phyloP scores from a whole-genome alignment of 805 yeast species.

The Lachancea quebecensis region DNA sequence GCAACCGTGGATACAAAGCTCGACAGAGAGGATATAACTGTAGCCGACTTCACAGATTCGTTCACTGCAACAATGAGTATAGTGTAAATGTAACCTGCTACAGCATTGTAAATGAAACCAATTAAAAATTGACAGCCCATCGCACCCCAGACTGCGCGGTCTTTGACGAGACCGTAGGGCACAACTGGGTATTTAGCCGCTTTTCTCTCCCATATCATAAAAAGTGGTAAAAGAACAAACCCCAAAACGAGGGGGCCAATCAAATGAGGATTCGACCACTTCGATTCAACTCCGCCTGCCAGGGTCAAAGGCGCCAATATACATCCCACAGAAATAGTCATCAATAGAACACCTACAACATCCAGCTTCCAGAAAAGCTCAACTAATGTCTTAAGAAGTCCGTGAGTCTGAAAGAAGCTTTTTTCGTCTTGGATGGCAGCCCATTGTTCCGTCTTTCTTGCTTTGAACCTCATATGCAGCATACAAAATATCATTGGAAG shows the following conservation, averaged over 20 bases:
- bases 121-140: conserved; percentile 49
- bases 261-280: conserved; percentile 55
- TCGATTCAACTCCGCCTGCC: conserved; percentile 53
- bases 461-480: conserved; percentile 49
- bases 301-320: conserved; percentile 66
- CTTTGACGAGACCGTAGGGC: conserved; percentile 52
- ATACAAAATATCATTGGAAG: conserved; percentile 51
- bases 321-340: conserved; percentile 53
- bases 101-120: conserved; percentile 61
- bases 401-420: conserved; percentile 35
- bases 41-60: conserved; percentile 50
- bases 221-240: conserved; percentile 50
- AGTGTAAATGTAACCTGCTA: conserved; percentile 60
- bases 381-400: conserved; percentile 26
- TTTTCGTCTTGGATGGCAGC: conserved; percentile 35
- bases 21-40: conserved; percentile 53
- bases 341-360: conserved; percentile 50
- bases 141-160: conserved; percentile 74
- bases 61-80: conserved; percentile 58
- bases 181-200: conserved; percentile 53
- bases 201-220: conserved; percentile 51
- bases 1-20: conserved; percentile 58
- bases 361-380: conserved; percentile 59
- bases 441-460: conserved; percentile 50
- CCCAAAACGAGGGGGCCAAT: conserved; percentile 71